Evolutionary conservation across 2,329 filamentous ascomycete species (phyloP).

Genomic region (Nigrospora osmanthi): DNA sequence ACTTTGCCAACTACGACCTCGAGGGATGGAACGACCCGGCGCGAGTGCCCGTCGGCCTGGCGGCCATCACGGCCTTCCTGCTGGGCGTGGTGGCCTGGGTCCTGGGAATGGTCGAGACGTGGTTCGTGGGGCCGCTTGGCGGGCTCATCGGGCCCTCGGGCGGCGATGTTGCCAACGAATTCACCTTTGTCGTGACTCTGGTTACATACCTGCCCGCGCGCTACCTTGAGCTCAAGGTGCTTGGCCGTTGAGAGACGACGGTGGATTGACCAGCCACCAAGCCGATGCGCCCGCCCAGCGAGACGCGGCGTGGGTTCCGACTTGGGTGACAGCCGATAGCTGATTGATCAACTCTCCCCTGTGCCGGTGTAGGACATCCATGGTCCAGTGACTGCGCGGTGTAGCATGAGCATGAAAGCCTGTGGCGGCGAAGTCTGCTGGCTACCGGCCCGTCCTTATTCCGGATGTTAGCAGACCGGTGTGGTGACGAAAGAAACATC

Average conservation of each 20-base stretch:
- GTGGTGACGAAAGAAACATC: too few species aligned
- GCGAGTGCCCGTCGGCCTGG: constrained; percentile 34
- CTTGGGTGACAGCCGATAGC: too few species aligned
- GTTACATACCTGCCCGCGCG: constrained; percentile 37
- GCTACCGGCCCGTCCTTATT: too few species aligned
- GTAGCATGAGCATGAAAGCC: too few species aligned
- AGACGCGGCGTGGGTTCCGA: too few species aligned
- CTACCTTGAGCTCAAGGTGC: constrained; percentile 37
- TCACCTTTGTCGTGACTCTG: constrained; percentile 41
- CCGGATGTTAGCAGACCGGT: too few species aligned
- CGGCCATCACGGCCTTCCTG: constrained; percentile 32
- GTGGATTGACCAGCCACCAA: too few species aligned
- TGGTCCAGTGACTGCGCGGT: too few species aligned
- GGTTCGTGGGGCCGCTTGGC: constrained; percentile 40
- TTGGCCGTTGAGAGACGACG: constrained; percentile 24
- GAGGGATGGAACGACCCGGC: constrained; percentile 38
- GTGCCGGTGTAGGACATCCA: too few species aligned
- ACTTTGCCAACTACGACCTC: constrained; percentile 35
- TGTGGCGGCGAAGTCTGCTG: too few species aligned
- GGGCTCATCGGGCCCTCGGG: constrained; percentile 32
- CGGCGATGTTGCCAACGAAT: constrained; percentile 43
- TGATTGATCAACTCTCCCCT: too few species aligned
- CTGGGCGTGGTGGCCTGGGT: constrained; percentile 33
- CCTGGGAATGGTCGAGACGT: constrained; percentile 52
- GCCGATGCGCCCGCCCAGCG: too few species aligned